Conservation (phyloP, 805 yeast genomes). For the Candida caryicola region DNA sequence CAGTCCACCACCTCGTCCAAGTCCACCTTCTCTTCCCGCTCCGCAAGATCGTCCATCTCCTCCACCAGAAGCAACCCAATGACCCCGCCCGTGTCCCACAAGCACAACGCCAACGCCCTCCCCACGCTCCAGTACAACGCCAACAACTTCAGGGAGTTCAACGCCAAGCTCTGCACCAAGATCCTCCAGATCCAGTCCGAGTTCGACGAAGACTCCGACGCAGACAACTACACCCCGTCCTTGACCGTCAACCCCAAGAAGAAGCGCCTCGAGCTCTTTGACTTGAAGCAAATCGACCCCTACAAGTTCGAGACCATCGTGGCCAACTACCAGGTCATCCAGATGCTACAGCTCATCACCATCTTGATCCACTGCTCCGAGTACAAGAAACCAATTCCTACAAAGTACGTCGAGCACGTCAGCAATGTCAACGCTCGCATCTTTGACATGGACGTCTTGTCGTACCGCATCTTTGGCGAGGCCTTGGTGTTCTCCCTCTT, state of each 20-base stretch:
- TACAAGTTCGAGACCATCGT: conserved; percentile 8
- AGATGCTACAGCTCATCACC: conserved; percentile 17
- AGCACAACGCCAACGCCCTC: background rate
- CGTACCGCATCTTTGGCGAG: conserved; percentile 20
- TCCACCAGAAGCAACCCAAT: background rate
- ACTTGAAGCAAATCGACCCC: conserved; percentile 1
- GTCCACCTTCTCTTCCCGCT: background rate
- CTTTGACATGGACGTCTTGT: conserved; percentile 11
- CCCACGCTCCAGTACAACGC: conserved; percentile 6
- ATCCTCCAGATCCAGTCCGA: conserved; percentile 9
- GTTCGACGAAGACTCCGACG: background rate
- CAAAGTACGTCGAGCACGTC: conserved; percentile 6
- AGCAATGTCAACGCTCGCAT: conserved; percentile 17
- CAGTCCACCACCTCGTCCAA: background rate
- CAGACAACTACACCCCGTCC: background rate
- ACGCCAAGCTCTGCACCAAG: conserved; percentile 10
- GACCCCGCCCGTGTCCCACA: background rate
- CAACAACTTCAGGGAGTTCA: conserved; percentile 9
- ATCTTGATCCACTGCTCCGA: conserved; percentile 13
- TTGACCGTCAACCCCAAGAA: conserved; percentile 1
- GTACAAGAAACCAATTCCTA: conserved; percentile 13
- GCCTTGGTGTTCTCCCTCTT: conserved; percentile 8
- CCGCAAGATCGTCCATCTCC: background rate
- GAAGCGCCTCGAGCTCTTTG: conserved; percentile 5
- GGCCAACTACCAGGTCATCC: conserved; percentile 14